Conservation (phyloP, 345 rosid species). For the Brassica nigra region DNA sequence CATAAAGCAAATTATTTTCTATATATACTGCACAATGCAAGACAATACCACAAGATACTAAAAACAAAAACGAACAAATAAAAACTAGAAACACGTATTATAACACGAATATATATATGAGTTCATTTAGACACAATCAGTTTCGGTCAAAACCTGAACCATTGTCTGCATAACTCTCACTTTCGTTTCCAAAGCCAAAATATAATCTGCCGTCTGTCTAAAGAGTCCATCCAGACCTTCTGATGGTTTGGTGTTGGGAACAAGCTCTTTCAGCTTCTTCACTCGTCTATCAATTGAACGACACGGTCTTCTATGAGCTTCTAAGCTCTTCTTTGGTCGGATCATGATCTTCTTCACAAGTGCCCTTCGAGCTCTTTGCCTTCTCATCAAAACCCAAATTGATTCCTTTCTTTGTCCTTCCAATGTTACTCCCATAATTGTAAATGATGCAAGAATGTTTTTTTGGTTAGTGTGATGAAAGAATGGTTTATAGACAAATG, state of each 20-base stretch:
- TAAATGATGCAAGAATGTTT: slow-evolving; percentile 14
- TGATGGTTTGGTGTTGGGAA: slow-evolving; percentile 54
- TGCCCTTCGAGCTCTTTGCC: slow-evolving; percentile 45
- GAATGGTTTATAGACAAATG: slow-evolving; percentile 4
- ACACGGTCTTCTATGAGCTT: slow-evolving; percentile 39
- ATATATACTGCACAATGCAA: slow-evolving; percentile 14
- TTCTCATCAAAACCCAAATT: slow-evolving; percentile 30
- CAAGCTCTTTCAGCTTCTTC: slow-evolving; percentile 61
- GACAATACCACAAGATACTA: slow-evolving; percentile 11
- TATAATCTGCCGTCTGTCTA: slow-evolving; percentile 77
- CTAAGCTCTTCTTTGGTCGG: slow-evolving; percentile 39
- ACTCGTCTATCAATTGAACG: slow-evolving; percentile 46
- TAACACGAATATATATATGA: not conserved
- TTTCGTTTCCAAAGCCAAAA: slow-evolving; percentile 72
- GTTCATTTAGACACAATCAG: slow-evolving; percentile 37
- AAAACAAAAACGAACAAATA: slow-evolving; percentile 11
- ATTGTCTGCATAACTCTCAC: slow-evolving; percentile 72
- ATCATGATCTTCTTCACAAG: slow-evolving; percentile 46
- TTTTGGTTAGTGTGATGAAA: slow-evolving; percentile 1
- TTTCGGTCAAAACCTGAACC: slow-evolving; percentile 61
- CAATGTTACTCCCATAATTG: slow-evolving; percentile 38
- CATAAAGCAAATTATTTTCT: not conserved
- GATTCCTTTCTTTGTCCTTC: slow-evolving; percentile 38
- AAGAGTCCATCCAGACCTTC: slow-evolving; percentile 69
- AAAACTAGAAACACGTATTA: slow-evolving; percentile 2